Conservation (phyloP, 2,329 filamentous ascomycete genomes). For the Diplodia sapinea region DNA sequence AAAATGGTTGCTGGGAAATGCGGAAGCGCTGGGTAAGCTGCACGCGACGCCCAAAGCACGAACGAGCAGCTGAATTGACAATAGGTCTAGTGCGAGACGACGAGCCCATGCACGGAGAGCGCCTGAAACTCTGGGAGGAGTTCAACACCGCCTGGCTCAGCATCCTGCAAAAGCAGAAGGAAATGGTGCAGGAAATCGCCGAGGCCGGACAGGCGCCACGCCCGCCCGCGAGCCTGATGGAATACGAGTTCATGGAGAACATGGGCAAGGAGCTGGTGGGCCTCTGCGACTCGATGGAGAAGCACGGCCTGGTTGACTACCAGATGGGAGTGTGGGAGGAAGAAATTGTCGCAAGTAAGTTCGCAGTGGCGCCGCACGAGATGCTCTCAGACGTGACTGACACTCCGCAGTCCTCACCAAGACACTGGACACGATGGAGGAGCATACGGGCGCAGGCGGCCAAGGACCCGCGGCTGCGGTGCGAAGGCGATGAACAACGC, state of each 20-base stretch:
- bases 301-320: constrained; percentile 94
- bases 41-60: constrained; percentile 31
- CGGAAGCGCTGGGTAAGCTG: constrained; percentile 65
- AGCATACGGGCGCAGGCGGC: constrained; percentile 39
- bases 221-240: constrained; percentile 68
- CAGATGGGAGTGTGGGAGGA: constrained; percentile 97
- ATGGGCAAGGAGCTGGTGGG: constrained; percentile 83
- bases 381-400: neutral
- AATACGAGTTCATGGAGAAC: constrained; percentile 71
- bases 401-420: constrained; percentile 55
- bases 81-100: constrained; percentile 86
- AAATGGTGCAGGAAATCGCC: constrained; percentile 67
- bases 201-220: constrained; percentile 63
- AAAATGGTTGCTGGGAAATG: constrained; percentile 70
- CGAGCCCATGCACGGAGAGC: constrained; percentile 72
- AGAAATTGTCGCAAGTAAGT: constrained; percentile 81
- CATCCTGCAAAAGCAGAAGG: constrained; percentile 81
- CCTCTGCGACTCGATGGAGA: constrained; percentile 85
- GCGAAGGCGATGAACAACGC: constrained; percentile 42
- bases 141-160: constrained; percentile 94
- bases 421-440: constrained; percentile 61
- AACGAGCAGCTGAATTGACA: constrained; percentile 51
- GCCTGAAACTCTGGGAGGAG: constrained; percentile 86
- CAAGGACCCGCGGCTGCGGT: constrained; percentile 39
- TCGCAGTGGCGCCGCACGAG: neutral